Conservation (phyloP, 257 asterid genomes). For the Penstemon eatonii region DNA sequence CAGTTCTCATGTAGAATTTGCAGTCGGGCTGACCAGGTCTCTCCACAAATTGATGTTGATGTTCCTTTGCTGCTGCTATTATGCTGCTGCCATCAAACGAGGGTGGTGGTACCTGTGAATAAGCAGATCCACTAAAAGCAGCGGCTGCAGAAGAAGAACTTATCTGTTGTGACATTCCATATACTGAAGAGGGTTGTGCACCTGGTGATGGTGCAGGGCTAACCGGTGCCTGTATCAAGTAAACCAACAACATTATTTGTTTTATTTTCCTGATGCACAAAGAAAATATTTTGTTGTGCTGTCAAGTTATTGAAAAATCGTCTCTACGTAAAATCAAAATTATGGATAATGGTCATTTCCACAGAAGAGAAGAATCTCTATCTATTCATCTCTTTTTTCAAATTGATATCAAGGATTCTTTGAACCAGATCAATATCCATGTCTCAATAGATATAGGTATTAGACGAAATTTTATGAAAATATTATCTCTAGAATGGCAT, state of each 20-base stretch:
- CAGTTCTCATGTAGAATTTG: constrained; percentile 78
- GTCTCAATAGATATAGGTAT: too few relatives aligned
- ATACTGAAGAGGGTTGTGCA: constrained; percentile 57
- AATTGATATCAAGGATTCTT: too few relatives aligned
- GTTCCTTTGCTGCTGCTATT: constrained; percentile 41
- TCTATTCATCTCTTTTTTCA: too few relatives aligned
- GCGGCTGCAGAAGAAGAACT: constrained; percentile 61
- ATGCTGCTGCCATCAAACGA: constrained; percentile 43
- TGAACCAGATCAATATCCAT: too few relatives aligned
- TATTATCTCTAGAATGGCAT: too few relatives aligned
- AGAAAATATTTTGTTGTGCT: too few relatives aligned
- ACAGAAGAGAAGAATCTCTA: too few relatives aligned
- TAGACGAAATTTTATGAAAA: too few relatives aligned
- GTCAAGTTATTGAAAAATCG: too few relatives aligned
- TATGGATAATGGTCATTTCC: too few relatives aligned
- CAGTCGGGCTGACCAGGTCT: constrained; percentile 80
- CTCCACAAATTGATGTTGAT: constrained; percentile 59
- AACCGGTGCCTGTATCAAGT: constrained; percentile 56
- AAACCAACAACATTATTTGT: neutral
- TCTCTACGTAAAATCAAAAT: too few relatives aligned
- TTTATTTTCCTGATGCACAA: too few relatives aligned
- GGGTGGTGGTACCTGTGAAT: constrained; percentile 38
- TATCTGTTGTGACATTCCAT: constrained; percentile 56
- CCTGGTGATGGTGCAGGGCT: constrained; percentile 69
- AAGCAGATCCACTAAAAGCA: constrained; percentile 48